Base-by-base conservation (phyloP, 1,139 yeast species). In the Candida tropicalis region DNA sequence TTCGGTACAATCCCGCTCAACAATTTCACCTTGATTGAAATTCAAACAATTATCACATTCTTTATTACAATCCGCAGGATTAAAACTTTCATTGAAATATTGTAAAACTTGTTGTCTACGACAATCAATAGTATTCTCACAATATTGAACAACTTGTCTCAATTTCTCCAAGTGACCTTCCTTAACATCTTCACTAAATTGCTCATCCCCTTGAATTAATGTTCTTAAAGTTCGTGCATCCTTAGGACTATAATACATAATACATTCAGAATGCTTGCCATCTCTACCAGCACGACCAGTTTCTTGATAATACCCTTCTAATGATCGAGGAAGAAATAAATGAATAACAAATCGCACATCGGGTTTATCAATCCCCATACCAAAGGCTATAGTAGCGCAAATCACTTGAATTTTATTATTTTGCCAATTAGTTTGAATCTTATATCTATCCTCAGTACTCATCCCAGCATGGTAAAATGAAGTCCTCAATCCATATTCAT, bases 221-320 rank as follows among this genome's bases (percentile, higher is more conserved):
- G 81, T 74, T 60, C 86, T 91, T 43, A 91, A 66, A 31, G 81
- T 73, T 46, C 89, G 68, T 0, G 89, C 89, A 66, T 90, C 98
- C 48, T 79, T 78, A 62, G 84, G 85, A 10, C 83, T 76, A 60
- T 86, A 93, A 56, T 81, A 93, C 77, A 93, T 76, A 13, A 87
- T 77, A 65, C 98, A 93, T 48, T 84, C 84, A 1, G 96, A 84
- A 37, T 69, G 77, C 4, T 79, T 68, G 0, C 98, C 97, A 68
- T 93, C 99, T 66, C 99, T 79, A 4, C 99, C 99, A 2, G 98
- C 99, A 64, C 99, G 82, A n/a, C 99, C 99, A 1, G 98, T 90
- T 62, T 93, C 99, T 65, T 93, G 99, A 56, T 93, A 93, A 60
- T 93, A 93, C 0, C 98, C 98, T 66, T 93, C 99, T 48, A 93